A percentile compares a stretch with the other conserved stretches of the same genome.
phyloP scores from a whole-genome alignment of 352 stramenopile genomes.

The Plasmopara halstedii region DNA sequence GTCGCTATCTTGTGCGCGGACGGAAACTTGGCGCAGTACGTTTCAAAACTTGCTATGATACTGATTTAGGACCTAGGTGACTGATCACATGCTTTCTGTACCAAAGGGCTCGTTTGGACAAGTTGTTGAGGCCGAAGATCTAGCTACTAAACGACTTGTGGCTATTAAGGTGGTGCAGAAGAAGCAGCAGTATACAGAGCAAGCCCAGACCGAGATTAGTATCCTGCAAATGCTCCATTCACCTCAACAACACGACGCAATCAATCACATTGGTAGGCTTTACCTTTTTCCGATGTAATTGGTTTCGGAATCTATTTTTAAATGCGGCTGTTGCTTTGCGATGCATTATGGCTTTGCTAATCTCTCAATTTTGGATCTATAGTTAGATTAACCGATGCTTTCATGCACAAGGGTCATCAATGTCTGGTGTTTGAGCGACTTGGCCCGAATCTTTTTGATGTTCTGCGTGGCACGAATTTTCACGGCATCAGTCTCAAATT shows the following conservation, averaged over 20 bases:
- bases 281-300: not conserved
- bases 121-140: slow-evolving; percentile 73
- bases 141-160: slow-evolving; percentile 80
- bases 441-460: slow-evolving; percentile 95
- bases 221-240: slow-evolving; percentile 90
- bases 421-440: slow-evolving; percentile 98
- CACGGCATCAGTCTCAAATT: slow-evolving; percentile 89
- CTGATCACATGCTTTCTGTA: slow-evolving; percentile 11
- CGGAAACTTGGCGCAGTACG: slow-evolving; percentile 69
- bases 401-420: slow-evolving; percentile 95
- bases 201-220: slow-evolving; percentile 96
- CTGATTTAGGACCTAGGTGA: not conserved
- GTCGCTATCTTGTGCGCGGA: slow-evolving; percentile 61
- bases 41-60: not conserved
- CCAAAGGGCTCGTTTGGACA: slow-evolving; percentile 75
- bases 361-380: slow-evolving; percentile 4
- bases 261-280: slow-evolving; percentile 88
- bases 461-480: slow-evolving; percentile 93
- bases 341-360: slow-evolving; percentile 6
- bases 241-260: slow-evolving; percentile 54
- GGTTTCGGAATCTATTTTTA: slow-evolving; percentile 18
- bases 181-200: slow-evolving; percentile 94
- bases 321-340: slow-evolving; percentile 6
- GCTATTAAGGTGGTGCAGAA: slow-evolving; percentile 99
- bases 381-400: slow-evolving; percentile 91